Percentiles rank a stretch among this genome's conserved stretches.
phyloP scores from a whole-genome alignment of 345 rosid genomes.

The Garcia nutans region DNA sequence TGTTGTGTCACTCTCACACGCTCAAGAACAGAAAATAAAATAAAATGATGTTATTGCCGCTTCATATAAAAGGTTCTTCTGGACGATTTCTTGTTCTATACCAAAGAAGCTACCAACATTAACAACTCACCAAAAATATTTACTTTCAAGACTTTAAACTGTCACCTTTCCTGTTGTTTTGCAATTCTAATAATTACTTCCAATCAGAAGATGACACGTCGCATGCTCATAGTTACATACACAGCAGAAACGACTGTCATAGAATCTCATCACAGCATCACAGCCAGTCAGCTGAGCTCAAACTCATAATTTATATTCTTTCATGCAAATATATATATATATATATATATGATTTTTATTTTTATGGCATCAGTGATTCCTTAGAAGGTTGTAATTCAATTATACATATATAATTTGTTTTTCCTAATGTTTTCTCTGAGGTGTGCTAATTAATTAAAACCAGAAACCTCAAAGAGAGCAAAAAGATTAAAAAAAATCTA shows the following conservation, averaged over 20 bases:
- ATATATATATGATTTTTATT: neutral
- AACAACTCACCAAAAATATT: neutral
- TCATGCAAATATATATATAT: too few relatives aligned
- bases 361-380: too few relatives aligned
- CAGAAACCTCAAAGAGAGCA: neutral
- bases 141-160: neutral
- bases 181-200: accelerated
- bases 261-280: neutral
- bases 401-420: too few relatives aligned
- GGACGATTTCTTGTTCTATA: neutral
- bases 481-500: neutral
- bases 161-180: neutral
- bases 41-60: neutral
- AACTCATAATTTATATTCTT: neutral
- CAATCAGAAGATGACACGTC: neutral
- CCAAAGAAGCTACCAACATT: neutral
- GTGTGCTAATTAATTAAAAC: neutral
- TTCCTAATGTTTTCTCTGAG: neutral
- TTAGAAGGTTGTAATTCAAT: too few relatives aligned
- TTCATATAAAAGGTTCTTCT: neutral
- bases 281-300: neutral
- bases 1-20: too few relatives aligned
- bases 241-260: neutral
- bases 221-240: too few relatives aligned
- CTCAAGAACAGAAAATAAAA: neutral